Conservation (phyloP, 257 asterid genomes). For the Petrea volubilis region DNA sequence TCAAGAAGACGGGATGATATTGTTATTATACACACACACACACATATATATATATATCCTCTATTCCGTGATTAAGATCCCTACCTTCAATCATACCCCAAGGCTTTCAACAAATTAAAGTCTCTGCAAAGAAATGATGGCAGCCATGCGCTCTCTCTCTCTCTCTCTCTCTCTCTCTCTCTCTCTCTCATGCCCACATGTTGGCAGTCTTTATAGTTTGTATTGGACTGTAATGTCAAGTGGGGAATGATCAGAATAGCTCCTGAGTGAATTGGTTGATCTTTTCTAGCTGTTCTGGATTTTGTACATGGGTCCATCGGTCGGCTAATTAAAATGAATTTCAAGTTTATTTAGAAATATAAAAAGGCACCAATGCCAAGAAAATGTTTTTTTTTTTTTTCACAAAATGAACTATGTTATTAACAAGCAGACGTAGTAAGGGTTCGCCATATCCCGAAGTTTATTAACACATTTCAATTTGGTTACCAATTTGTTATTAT, state of each 20-base stretch:
- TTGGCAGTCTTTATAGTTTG: conserved; percentile 23
- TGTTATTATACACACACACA: not conserved
- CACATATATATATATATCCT: not conserved
- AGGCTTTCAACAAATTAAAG: conserved; percentile 47
- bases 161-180: conserved; percentile 15
- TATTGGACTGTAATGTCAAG: not conserved
- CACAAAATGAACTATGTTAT: too few relatives aligned
- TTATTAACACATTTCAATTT: too few relatives aligned
- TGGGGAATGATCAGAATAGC: not conserved
- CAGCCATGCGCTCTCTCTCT: conserved; percentile 27
- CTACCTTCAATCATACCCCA: conserved; percentile 72
- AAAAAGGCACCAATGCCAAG: too few relatives aligned
- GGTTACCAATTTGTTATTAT: too few relatives aligned
- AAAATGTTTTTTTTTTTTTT: too few relatives aligned
- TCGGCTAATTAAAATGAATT: not conserved
- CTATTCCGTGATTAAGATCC: conserved; percentile 36
- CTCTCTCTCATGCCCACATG: conserved; percentile 34
- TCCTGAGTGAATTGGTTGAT: conserved; percentile 13
- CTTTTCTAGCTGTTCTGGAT: conserved; percentile 23
- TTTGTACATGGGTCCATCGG: conserved; percentile 29
- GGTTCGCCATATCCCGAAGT: too few relatives aligned
- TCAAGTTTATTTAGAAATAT: not conserved
- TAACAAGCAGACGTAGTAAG: too few relatives aligned
- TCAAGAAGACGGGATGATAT: not conserved
- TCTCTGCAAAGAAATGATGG: conserved; percentile 48